A percentile compares a stretch with the other conserved stretches of the same genome.
phyloP scores from a whole-genome alignment of 306 rosid species.

The Comarum palustre region DNA sequence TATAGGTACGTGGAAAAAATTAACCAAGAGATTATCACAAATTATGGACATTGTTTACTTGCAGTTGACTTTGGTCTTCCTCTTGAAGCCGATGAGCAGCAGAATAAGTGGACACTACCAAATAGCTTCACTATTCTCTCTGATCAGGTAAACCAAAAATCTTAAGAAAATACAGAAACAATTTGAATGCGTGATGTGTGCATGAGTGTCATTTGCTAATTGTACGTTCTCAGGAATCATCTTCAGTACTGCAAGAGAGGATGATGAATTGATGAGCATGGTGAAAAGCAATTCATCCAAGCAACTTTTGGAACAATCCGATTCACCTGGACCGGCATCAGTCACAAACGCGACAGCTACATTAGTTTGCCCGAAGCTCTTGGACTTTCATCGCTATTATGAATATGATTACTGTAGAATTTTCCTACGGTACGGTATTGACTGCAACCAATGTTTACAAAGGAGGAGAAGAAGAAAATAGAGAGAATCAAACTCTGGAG shows the following conservation, averaged over 20 bases:
- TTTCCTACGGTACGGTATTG: background rate
- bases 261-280: background rate
- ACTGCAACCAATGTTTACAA: background rate
- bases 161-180: background rate
- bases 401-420: background rate
- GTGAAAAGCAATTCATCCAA: background rate
- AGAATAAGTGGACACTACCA: slow-evolving; percentile 52
- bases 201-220: background rate
- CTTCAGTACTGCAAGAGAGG: slow-evolving; percentile 22
- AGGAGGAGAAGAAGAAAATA: background rate
- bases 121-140: slow-evolving; percentile 40
- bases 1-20: background rate
- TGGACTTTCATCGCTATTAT: slow-evolving; percentile 17
- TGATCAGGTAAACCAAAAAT: slow-evolving; percentile 12
- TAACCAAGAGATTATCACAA: background rate
- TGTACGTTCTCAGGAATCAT: slow-evolving; percentile 47
- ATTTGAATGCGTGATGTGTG: background rate
- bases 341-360: background rate
- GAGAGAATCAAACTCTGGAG: slow-evolving; percentile 38
- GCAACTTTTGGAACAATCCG: background rate
- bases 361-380: slow-evolving; percentile 1
- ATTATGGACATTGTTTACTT: background rate
- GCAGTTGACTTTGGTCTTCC: slow-evolving; percentile 49
- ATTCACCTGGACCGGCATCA: background rate
- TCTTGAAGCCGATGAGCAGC: slow-evolving; percentile 50